Evolutionary conservation across 163 green algal species (phyloP), one percentile per base, ranked within the genome.

Genomic region (Coccomyxa subellipsoidea): DNA sequence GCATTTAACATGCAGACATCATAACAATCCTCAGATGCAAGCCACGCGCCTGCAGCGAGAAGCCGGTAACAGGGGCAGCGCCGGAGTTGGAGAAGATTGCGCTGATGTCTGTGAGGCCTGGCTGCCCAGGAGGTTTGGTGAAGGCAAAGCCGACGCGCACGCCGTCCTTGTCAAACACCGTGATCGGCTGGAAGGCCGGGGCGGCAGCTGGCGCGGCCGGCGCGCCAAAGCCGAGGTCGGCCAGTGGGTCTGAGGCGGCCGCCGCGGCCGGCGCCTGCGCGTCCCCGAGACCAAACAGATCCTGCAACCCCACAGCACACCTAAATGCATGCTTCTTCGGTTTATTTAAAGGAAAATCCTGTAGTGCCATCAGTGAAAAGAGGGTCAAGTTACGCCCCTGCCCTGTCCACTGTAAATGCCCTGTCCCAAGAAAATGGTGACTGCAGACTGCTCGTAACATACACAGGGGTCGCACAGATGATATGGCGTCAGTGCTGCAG

Each of bases 1-100:
- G n/a, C n/a, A n/a, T n/a, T n/a, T n/a, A n/a, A n/a, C n/a, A n/a
- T n/a, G n/a, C n/a, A n/a, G n/a, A n/a, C n/a, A n/a, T n/a, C n/a
- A n/a, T n/a, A n/a, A n/a, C n/a, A 25, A 47, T 8, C 54, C n/a
- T 69, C 38, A 75, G 0, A n/a, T n/a, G n/a, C 32, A 76, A 59
- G 47, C 47, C 21, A 7, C 47, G 6, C n/a, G 92, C 91, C 92
- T 97, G 93, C 84, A 99, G 85, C 15, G 89, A 90, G 84, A 98
- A 98, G 76, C 94, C 90, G 0, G 83, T 91, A 66, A 99, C 75
- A 2, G 90, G 76, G 5, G 79, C 78, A 4, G 76, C 54, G 3
- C 84, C 88, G 27, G 82, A 81, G 88, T 96, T 98, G 77, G 76
- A 88, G 86, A 92, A 95, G 0, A 83, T 92, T 4, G 93, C 93